phyloP scores from a whole-genome alignment of 1,139 yeast species.

The Arxiozyma slooffiae region DNA sequence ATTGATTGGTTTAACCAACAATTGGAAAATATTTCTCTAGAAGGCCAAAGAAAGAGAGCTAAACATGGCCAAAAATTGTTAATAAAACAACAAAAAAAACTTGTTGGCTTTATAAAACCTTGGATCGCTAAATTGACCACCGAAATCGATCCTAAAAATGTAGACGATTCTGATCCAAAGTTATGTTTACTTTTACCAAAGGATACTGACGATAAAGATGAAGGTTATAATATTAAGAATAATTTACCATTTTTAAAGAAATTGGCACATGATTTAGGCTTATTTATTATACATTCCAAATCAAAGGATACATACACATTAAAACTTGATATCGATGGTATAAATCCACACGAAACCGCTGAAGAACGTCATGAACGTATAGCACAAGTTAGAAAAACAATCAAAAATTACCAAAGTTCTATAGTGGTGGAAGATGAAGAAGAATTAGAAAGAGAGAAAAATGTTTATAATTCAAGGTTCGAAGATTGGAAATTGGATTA shows the following conservation, averaged over 20 bases:
- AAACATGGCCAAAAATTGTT: constrained; percentile 57
- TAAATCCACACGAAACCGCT: constrained; percentile 51
- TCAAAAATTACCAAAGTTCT: constrained; percentile 66
- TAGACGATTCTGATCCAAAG: constrained; percentile 39
- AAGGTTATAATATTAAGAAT: constrained; percentile 38
- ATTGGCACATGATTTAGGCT: constrained; percentile 58
- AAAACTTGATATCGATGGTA: constrained; percentile 65
- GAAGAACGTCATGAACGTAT: constrained; percentile 51
- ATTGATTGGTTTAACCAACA: constrained; percentile 86
- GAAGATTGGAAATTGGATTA: constrained; percentile 74
- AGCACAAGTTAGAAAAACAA: constrained; percentile 31
- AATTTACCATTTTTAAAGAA: constrained; percentile 52
- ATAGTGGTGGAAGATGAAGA: constrained; percentile 54
- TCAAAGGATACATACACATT: constrained; percentile 45
- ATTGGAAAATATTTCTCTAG: constrained; percentile 65
- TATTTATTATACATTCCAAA: constrained; percentile 53
- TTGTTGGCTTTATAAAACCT: constrained; percentile 47
- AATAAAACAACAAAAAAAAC: constrained; percentile 61
- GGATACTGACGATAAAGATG: constrained; percentile 12
- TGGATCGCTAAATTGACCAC: constrained; percentile 49
- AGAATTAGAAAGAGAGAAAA: constrained; percentile 51
- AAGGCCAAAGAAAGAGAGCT: constrained; percentile 60
- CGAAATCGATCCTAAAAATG: constrained; percentile 23
- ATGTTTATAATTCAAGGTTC: constrained; percentile 63
- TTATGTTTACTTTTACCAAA: constrained; percentile 30